A percentile compares a stretch with the other conserved stretches of the same genome.
phyloP scores from a whole-genome alignment of 2,329 filamentous ascomycete species.

The Colletotrichum sp. region DNA sequence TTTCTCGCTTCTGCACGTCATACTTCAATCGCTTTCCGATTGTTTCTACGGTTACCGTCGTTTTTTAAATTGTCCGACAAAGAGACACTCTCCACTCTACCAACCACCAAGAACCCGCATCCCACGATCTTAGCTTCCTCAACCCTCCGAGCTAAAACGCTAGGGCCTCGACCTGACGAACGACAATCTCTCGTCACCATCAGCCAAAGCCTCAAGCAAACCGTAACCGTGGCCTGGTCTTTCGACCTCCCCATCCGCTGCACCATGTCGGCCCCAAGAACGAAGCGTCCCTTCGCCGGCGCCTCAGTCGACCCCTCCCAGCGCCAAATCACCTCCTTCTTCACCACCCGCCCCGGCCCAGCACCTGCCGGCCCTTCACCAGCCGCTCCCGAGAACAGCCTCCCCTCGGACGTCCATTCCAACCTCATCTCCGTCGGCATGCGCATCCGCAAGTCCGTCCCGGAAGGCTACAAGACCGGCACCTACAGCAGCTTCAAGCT shows the following conservation, averaged over 20 bases:
- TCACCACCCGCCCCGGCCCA: conserved; percentile 36
- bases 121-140: not conserved
- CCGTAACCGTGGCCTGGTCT: not conserved
- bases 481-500: conserved; percentile 55
- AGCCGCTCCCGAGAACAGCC: conserved; percentile 43
- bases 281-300: conserved; percentile 68
- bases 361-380: conserved; percentile 20
- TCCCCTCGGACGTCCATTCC: conserved; percentile 74
- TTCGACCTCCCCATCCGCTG: not conserved
- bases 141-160: not conserved
- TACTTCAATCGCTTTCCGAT: conserved; percentile 1
- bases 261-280: conserved; percentile 57
- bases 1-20: conserved; percentile 6
- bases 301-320: conserved; percentile 62
- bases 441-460: conserved; percentile 90
- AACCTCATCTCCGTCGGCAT: conserved; percentile 92
- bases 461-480: conserved; percentile 90
- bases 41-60: conserved; percentile 10
- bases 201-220: not conserved
- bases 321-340: conserved; percentile 70
- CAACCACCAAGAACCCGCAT: not conserved
- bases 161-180: not conserved
- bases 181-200: not conserved
- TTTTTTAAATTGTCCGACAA: not conserved
- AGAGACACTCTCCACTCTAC: conserved; percentile 22